Conservation (phyloP, 2,329 filamentous ascomycete species). For the Pseudogymnoascus sp. region DNA sequence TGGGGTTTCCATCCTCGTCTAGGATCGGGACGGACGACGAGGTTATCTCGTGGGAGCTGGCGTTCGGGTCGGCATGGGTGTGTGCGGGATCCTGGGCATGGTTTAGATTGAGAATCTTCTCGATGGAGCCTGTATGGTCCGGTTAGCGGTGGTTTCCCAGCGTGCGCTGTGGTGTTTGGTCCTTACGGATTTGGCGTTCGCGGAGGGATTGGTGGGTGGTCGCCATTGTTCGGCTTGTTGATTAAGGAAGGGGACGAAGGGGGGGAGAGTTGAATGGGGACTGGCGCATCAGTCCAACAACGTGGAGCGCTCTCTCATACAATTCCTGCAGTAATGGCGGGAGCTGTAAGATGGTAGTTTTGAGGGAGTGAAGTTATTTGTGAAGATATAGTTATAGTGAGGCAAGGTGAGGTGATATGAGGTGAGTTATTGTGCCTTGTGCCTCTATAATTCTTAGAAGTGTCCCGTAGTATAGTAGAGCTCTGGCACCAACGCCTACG, state of each 20-base stretch:
- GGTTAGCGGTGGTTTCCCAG: neutral
- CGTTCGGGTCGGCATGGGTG: constrained; percentile 54
- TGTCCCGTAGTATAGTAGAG: neutral
- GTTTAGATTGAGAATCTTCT: constrained; percentile 94
- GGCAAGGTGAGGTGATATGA: neutral
- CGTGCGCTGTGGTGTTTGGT: constrained; percentile 8
- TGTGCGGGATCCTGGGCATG: constrained; percentile 51
- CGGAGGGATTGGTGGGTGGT: constrained; percentile 42
- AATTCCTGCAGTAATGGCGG: neutral
- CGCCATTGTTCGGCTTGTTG: neutral
- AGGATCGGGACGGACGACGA: constrained; percentile 71
- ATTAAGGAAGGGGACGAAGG: neutral
- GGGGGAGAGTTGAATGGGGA: neutral
- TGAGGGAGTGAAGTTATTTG: neutral
- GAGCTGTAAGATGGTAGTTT: neutral
- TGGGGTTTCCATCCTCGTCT: constrained; percentile 79
- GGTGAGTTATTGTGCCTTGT: neutral
- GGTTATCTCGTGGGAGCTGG: constrained; percentile 50
- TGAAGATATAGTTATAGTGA: neutral
- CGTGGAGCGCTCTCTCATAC: neutral
- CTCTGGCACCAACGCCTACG: neutral
- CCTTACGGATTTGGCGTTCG: constrained; percentile 64
- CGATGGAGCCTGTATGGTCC: constrained; percentile 64
- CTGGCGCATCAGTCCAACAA: neutral
- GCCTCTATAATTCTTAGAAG: neutral